Percentiles rank a stretch among this genome's conserved stretches.
Evolutionary conservation across 352 stramenopile genomes (phyloP).

Genomic region (Elongisporangium senticosum): DNA sequence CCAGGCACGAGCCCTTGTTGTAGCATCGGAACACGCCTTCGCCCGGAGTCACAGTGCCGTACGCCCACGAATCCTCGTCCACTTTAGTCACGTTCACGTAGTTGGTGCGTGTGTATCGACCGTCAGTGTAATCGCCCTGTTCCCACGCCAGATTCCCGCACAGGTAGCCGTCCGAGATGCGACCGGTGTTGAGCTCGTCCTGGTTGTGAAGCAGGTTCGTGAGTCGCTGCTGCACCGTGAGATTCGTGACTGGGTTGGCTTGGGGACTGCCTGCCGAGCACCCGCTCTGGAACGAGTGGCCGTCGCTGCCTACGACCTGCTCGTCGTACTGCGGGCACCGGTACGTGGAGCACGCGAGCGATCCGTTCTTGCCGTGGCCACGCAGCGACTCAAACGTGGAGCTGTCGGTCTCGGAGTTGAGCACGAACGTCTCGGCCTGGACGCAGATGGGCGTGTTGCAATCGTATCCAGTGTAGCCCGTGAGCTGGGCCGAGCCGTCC

Average conservation of each 20-base stretch:
- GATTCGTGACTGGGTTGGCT: slow-evolving; percentile 34
- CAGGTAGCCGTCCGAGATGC: slow-evolving; percentile 55
- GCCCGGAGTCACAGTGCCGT: slow-evolving; percentile 46
- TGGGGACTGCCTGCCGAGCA: slow-evolving; percentile 77
- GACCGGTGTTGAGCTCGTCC: slow-evolving; percentile 52
- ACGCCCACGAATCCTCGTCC: slow-evolving; percentile 60
- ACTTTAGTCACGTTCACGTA: slow-evolving; percentile 90
- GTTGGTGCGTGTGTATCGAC: slow-evolving; percentile 85
- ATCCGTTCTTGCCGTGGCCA: slow-evolving; percentile 46
- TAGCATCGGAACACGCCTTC: slow-evolving; percentile 95
- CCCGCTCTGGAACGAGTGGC: slow-evolving; percentile 90
- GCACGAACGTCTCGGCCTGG: slow-evolving; percentile 84
- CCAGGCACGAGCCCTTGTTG: slow-evolving; percentile 91
- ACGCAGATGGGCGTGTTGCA: slow-evolving; percentile 96
- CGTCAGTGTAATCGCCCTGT: slow-evolving; percentile 89
- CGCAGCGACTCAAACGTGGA: slow-evolving; percentile 46
- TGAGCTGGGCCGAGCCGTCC: slow-evolving; percentile 87
- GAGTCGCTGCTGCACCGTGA: slow-evolving; percentile 31
- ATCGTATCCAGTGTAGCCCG: slow-evolving; percentile 95
- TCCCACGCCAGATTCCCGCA: slow-evolving; percentile 89
- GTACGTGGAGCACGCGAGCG: slow-evolving; percentile 41
- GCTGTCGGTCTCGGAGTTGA: slow-evolving; percentile 63
- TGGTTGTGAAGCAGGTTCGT: slow-evolving; percentile 45
- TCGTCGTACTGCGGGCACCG: slow-evolving; percentile 80
- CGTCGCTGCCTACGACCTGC: slow-evolving; percentile 91